phyloP scores from a whole-genome alignment of 176 grass and related monocot genomes.

The Canna indica region DNA sequence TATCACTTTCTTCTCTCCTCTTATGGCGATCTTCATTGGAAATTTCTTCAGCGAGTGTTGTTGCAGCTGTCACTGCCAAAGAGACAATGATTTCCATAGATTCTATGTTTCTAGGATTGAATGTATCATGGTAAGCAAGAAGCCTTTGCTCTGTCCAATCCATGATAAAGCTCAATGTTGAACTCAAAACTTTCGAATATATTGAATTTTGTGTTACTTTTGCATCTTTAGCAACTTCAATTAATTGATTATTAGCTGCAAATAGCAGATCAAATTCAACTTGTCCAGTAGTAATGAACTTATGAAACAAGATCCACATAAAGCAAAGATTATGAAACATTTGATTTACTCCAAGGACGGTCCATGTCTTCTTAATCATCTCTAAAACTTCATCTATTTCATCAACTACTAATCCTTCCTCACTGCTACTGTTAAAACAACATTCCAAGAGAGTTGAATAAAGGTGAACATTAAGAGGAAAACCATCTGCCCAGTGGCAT shows the following conservation, averaged over 20 bases:
- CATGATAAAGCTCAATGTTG: slow-evolving; percentile 83
- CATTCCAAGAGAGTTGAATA: slow-evolving; percentile 85
- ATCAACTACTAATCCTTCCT: slow-evolving; percentile 72
- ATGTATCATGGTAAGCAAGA: slow-evolving; percentile 88
- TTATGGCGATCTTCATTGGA: slow-evolving; percentile 69
- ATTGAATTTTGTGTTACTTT: slow-evolving; percentile 79
- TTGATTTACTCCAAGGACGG: slow-evolving; percentile 77
- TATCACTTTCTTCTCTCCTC: slow-evolving; percentile 73
- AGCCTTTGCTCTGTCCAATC: slow-evolving; percentile 93
- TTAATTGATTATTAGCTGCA: slow-evolving; percentile 72
- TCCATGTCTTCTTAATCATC: slow-evolving; percentile 90
- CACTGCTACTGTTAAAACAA: slow-evolving; percentile 64
- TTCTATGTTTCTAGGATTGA: slow-evolving; percentile 72
- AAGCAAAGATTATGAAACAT: slow-evolving; percentile 94
- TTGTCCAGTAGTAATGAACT: slow-evolving; percentile 61
- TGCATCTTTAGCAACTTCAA: slow-evolving; percentile 82
- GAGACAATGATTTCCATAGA: slow-evolving; percentile 88
- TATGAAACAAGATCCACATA: slow-evolving; percentile 85
- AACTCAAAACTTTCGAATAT: slow-evolving; percentile 89
- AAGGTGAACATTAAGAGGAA: slow-evolving; percentile 81
- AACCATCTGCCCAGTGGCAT: slow-evolving; percentile 97
- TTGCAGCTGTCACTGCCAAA: slow-evolving; percentile 73
- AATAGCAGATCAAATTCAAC: slow-evolving; percentile 69
- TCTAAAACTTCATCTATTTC: slow-evolving; percentile 94
- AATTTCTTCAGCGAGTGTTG: slow-evolving; percentile 87